Evolutionary conservation across 1,284 basidiomycete genomes (phyloP), one percentile per base, ranked within the genome.

Genomic region (Coriolopsis trogii): DNA sequence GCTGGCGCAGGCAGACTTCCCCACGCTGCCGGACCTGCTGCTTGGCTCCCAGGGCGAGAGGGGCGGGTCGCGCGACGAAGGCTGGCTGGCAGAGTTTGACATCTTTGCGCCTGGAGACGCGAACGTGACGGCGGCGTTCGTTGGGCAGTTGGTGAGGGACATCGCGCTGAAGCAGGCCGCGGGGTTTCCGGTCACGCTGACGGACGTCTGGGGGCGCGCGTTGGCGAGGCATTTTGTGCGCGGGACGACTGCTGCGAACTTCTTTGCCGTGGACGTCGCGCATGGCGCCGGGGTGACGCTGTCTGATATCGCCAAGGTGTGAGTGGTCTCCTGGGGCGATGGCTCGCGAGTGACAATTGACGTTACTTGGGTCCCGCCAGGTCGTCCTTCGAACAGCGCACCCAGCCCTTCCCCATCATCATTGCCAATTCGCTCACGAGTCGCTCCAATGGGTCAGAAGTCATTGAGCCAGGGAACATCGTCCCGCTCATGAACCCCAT

Each of bases 401-500:
- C 21, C 9, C 55, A 60, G 29, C 67, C 67, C 16, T 68, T 68
- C 49, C 65, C 65, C 2, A 64, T 68, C 42, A 29, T 68, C 15
- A 20, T 65, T 36, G 46, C 60, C 6, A 53, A 68, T 40, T 59
- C 63, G 6, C 16, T 63, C 3, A 56, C 60, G 4, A 47, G 49
- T 10, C 49, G 57, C 23, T 49, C 49, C 23, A 59, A 58, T n/a
- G 12, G 31, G 4, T 42, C 46, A 4, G 41, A 38, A 2, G 40
- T 55, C 3, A 38, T 56, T 7, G 47, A 51, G 5, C 33, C 48
- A 13, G 49, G 50, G 7, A 41, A 53, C 8, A 33, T 30, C 23
- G 61, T 70, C 24, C 70, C 77, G 0, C 54, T 75, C 6, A 71
- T 69, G 1, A 74, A 73, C 45, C 70, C 73, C 2, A 65, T 76